These are phyloP conservation scores for Trichophyton mentagrophytes DNA, from an alignment of 2,329 filamentous ascomycete species.

Conservation along the genomic window DNA sequence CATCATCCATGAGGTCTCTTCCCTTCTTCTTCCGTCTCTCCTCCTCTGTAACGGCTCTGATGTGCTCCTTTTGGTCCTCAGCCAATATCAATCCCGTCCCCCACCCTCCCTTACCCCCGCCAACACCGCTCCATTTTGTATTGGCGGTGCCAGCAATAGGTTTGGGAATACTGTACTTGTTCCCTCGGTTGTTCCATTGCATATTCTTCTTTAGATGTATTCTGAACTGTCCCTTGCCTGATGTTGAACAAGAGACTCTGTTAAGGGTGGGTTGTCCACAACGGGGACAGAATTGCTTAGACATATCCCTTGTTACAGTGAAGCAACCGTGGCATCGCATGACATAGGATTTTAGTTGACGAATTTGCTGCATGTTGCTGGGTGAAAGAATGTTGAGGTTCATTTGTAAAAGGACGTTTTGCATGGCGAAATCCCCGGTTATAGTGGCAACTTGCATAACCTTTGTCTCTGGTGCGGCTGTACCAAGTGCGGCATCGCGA, in stretches of 20 bases:
- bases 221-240: conserved; percentile 64
- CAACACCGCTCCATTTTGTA: conserved; percentile 54
- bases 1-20: conserved; percentile 85
- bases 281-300: conserved; percentile 79
- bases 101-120: conserved; percentile 78
- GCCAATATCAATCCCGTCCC: conserved; percentile 70
- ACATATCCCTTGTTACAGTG: conserved; percentile 66
- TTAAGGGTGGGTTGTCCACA: conserved; percentile 83
- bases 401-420: conserved; percentile 89
- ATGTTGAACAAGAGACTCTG: conserved; percentile 73
- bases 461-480: conserved; percentile 42
- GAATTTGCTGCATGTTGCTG: conserved; percentile 60
- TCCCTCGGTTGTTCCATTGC: conserved; percentile 89
- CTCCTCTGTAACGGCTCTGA: conserved; percentile 49
- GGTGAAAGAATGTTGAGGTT: conserved; percentile 82
- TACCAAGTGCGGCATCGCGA: conserved; percentile 44
- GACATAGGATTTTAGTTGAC: conserved; percentile 74
- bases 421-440: conserved; percentile 94
- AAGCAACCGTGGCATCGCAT: conserved; percentile 93
- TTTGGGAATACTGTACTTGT: conserved; percentile 87
- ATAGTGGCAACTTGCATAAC: conserved; percentile 79
- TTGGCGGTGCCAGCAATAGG: conserved; percentile 68
- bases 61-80: conserved; percentile 93
- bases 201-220: conserved; percentile 88
- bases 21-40: conserved; percentile 48